Evolutionary conservation across 441 rosid species (phyloP).

Genomic region (Mallotus repandus): DNA sequence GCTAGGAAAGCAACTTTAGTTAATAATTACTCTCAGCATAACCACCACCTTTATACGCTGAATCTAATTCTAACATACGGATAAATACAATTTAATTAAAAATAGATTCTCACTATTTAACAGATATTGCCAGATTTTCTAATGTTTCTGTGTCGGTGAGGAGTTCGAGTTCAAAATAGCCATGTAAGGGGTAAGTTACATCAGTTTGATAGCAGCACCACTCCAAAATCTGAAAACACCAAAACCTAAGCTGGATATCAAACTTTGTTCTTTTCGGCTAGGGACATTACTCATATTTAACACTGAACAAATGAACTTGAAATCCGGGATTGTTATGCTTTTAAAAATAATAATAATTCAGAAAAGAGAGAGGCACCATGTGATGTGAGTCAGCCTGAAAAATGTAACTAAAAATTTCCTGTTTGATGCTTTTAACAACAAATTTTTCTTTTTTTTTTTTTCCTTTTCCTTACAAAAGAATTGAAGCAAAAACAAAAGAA

Average conservation of each 20-base stretch:
- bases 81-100: no score
- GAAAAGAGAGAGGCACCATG: background rate
- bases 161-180: background rate
- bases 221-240: background rate
- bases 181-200: background rate
- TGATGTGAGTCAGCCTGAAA: conserved; percentile 19
- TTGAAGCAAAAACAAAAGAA: conserved; percentile 29
- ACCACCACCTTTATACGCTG: no score
- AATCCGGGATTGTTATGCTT: background rate
- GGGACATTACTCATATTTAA: background rate
- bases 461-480: conserved; percentile 61
- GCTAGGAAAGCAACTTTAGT: conserved; percentile 2
- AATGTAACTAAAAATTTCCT: conserved; percentile 27
- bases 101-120: background rate
- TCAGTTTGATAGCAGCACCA: background rate
- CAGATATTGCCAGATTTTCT: no score
- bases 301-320: background rate
- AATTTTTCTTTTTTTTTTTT: conserved; percentile 11
- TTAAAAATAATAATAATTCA: no score
- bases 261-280: background rate
- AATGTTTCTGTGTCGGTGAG: background rate
- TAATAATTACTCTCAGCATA: no score
- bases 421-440: conserved; percentile 30
- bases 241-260: background rate
- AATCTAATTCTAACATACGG: no score